Evolutionary conservation across 2,329 filamentous ascomycete species (phyloP).

Genomic region (Cladobotryum protrusum): DNA sequence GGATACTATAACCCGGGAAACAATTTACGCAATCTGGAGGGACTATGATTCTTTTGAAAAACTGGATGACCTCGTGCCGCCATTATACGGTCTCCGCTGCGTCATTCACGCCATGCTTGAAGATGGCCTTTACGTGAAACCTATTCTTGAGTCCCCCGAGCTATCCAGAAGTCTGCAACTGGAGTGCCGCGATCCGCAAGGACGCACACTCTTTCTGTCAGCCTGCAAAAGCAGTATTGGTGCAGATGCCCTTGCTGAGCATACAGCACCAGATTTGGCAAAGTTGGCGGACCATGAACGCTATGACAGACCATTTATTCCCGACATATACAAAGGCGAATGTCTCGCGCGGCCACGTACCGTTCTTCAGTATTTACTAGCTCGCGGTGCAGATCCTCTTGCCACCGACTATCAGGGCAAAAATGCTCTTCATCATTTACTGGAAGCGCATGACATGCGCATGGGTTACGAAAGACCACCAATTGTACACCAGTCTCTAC

Average conservation of each 20-base stretch:
- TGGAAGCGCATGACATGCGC: not conserved
- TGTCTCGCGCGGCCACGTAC: not conserved
- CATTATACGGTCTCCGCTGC: not conserved
- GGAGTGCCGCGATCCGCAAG: conserved; percentile 1
- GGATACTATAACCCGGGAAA: not conserved
- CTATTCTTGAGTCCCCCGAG: not conserved
- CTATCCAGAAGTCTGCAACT: not conserved
- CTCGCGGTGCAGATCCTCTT: not conserved
- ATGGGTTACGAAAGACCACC: not conserved
- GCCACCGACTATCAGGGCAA: conserved; percentile 2
- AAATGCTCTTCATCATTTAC: conserved; percentile 1
- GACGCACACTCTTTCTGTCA: conserved; percentile 1
- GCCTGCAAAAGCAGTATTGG: not conserved
- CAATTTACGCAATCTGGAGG: not conserved
- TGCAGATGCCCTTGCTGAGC: not conserved
- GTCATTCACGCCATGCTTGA: conserved; percentile 3
- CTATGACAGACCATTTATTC: too few relatives aligned
- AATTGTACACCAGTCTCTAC: not conserved
- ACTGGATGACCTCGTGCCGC: not conserved
- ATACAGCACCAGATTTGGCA: not conserved
- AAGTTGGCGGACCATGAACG: not conserved
- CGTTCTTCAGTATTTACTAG: not conserved
- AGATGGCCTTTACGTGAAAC: not conserved
- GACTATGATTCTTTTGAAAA: not conserved
- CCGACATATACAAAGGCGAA: not conserved